Conservation (phyloP, 768 basidiomycete species). For the Rubroboletus satanas region DNA sequence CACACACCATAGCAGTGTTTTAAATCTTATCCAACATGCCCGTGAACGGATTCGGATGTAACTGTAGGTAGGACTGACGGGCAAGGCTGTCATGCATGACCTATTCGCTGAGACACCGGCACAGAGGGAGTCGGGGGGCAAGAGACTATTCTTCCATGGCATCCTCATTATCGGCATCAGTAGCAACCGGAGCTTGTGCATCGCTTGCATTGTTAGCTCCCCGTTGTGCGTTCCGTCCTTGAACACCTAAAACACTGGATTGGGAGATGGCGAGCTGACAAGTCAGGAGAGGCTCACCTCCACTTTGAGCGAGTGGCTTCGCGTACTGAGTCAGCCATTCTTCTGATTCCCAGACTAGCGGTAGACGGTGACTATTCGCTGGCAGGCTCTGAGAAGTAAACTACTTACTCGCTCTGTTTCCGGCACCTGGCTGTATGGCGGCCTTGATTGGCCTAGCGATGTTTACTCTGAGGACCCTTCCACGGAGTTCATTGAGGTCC, state of each 20-base stretch:
- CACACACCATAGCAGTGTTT: slow-evolving; percentile 3
- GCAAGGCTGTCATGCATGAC: background rate
- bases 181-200: slow-evolving; percentile 29
- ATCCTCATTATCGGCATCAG: slow-evolving; percentile 39
- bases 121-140: background rate
- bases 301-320: slow-evolving; percentile 71
- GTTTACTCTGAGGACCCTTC: slow-evolving; percentile 76
- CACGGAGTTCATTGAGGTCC: slow-evolving; percentile 88
- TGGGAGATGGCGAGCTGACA: slow-evolving; percentile 1
- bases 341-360: slow-evolving; percentile 90
- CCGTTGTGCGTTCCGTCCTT: slow-evolving; percentile 43
- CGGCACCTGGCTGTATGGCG: slow-evolving; percentile 53
- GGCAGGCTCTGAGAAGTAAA: slow-evolving; percentile 1
- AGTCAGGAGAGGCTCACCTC: slow-evolving; percentile 44
- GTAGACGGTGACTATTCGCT: background rate
- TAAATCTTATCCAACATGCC: background rate
- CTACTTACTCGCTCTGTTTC: slow-evolving; percentile 72
- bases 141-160: slow-evolving; percentile 64
- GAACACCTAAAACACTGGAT: slow-evolving; percentile 41
- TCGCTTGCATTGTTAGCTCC: slow-evolving; percentile 14
- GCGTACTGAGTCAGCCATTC: slow-evolving; percentile 86
- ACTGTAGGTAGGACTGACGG: background rate
- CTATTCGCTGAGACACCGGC: background rate
- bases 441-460: slow-evolving; percentile 80
- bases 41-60: background rate